phyloP scores from a whole-genome alignment of 345 rosid genomes.

The Atalantia buxifolia region DNA sequence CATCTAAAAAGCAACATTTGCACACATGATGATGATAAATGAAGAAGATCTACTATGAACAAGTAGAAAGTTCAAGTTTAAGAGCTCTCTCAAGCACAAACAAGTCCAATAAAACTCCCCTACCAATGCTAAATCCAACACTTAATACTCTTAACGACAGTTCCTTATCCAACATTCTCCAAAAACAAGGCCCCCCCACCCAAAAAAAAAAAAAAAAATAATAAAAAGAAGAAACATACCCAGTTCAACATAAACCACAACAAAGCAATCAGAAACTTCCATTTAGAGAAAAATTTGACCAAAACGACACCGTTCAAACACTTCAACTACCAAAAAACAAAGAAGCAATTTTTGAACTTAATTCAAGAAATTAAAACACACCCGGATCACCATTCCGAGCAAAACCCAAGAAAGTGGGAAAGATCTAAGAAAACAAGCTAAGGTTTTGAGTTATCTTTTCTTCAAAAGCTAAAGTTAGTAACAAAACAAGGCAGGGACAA shows the following conservation, averaged over 20 bases:
- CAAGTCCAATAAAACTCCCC: not conserved
- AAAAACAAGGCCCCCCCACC: not conserved
- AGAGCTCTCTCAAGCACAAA: not conserved
- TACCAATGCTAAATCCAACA: not conserved
- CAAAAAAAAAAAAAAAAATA: not conserved
- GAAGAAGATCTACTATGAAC: slow-evolving; percentile 27
- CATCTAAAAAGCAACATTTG: slow-evolving; percentile 1
- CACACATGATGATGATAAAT: slow-evolving; percentile 5
- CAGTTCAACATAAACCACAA: not conserved
- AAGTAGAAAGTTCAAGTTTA: not conserved
- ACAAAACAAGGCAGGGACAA: not conserved
- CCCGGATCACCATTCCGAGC: slow-evolving; percentile 22
- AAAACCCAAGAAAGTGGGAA: slow-evolving; percentile 25
- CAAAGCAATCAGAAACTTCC: not conserved
- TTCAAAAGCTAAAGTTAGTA: not conserved
- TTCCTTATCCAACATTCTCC: not conserved
- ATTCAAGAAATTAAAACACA: slow-evolving; percentile 17
- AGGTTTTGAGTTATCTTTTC: not conserved
- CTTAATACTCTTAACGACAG: not conserved
- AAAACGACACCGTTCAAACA: not conserved
- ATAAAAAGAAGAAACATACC: not conserved
- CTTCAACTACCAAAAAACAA: not conserved
- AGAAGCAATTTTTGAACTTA: not conserved
- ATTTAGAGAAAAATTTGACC: not conserved
- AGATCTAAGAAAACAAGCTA: slow-evolving; percentile 30